These are phyloP conservation scores for Xylaria castorea DNA, from an alignment of 495 filamentous ascomycete species.

Conservation along the genomic window DNA sequence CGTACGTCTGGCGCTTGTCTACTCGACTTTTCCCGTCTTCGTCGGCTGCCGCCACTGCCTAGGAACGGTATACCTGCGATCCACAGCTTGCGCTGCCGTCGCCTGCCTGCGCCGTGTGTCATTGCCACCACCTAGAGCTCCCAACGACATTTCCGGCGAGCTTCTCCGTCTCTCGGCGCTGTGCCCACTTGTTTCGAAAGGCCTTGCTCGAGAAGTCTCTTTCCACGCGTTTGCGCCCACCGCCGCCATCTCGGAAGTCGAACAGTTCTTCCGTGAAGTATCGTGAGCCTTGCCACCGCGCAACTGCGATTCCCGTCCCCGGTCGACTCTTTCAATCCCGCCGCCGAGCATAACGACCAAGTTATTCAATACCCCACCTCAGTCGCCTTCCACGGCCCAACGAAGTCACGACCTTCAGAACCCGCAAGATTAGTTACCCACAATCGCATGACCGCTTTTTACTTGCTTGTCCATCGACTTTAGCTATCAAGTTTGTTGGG, in stretches of 20 bases:
- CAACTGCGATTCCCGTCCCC: constrained; percentile 27
- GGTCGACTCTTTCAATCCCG: constrained; percentile 5
- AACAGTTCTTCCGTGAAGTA: constrained; percentile 24
- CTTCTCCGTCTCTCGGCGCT: constrained; percentile 12
- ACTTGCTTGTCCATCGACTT: constrained; percentile 10
- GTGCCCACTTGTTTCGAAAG: constrained; percentile 13
- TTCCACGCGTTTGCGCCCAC: constrained; percentile 27
- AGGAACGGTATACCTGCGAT: constrained; percentile 16
- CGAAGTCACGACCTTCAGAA: constrained; percentile 20
- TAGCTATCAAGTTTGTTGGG: constrained; percentile 4
- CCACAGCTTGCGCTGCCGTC: constrained; percentile 25
- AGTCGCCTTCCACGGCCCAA: constrained; percentile 8
- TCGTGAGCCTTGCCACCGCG: constrained; percentile 36
- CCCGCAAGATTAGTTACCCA: neutral
- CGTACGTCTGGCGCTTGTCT: constrained; percentile 33
- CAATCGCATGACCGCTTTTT: constrained; percentile 9
- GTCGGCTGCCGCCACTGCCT: constrained; percentile 8
- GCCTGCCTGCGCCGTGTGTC: constrained; percentile 16
- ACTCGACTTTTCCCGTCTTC: constrained; percentile 22
- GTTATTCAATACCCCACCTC: constrained; percentile 22
- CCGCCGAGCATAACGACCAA: constrained; percentile 8
- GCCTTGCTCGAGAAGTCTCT: constrained; percentile 24
- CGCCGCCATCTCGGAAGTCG: constrained; percentile 32
- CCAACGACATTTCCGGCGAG: constrained; percentile 15
- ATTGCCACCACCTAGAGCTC: constrained; percentile 20